Percentiles rank a stretch among this genome's conserved stretches.
phyloP scores from a whole-genome alignment of 352 stramenopile genomes.

The Phytophthora sansomeana region DNA sequence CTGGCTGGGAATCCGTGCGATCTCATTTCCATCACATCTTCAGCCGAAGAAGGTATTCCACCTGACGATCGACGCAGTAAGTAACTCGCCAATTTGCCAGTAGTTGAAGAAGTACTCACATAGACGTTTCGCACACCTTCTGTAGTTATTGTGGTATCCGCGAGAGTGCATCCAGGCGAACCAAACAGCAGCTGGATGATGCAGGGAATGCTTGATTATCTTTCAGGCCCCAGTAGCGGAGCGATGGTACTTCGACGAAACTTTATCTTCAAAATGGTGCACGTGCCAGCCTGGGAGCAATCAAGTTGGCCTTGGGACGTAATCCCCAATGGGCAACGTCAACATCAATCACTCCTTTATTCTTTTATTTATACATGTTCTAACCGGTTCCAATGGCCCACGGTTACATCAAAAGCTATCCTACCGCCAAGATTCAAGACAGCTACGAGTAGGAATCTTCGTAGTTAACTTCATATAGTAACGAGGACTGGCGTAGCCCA shows the following conservation, averaged over 20 bases:
- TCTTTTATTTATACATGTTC: too few species aligned
- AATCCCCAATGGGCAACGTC: too few species aligned
- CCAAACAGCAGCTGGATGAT: slow-evolving; percentile 93
- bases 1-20: slow-evolving; percentile 88
- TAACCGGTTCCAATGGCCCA: too few species aligned
- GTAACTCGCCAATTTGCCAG: not conserved
- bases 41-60: slow-evolving; percentile 44
- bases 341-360: too few species aligned
- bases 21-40: slow-evolving; percentile 89
- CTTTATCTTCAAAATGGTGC: slow-evolving; percentile 92
- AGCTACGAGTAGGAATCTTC: too few species aligned
- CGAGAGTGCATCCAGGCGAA: slow-evolving; percentile 91
- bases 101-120: not conserved
- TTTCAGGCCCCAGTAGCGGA: slow-evolving; percentile 70
- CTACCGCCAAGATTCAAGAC: too few species aligned
- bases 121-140: not conserved
- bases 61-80: slow-evolving; percentile 62
- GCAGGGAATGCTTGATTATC: slow-evolving; percentile 93
- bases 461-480: too few species aligned
- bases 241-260: slow-evolving; percentile 74
- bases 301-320: too few species aligned
- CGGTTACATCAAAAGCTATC: too few species aligned
- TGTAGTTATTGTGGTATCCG: slow-evolving; percentile 87
- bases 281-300: too few species aligned
- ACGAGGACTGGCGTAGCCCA: too few species aligned